Base-by-base conservation (phyloP, 2,329 filamentous ascomycete genomes). In the Talaromyces sp. region DNA sequence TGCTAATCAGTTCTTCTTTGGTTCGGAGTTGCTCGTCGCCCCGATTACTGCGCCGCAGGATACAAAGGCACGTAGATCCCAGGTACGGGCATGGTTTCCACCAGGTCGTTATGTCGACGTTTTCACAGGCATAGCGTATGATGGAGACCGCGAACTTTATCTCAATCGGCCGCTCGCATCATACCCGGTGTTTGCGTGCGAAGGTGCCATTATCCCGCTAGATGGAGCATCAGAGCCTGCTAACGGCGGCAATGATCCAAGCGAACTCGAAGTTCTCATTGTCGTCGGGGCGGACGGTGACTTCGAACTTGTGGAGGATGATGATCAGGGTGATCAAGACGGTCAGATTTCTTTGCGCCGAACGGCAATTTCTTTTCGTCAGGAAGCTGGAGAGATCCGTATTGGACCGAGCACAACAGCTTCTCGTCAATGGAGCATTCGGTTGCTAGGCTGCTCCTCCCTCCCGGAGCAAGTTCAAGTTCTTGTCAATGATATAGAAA, bases 1-100 rank as follows among this genome's bases (percentile, higher is more conserved):
- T 0, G 82, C 82, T 0, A 88, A 87, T 67, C 80, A 88, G 71
- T 89, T 84, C 72, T 81, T 81, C 68, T 88, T 88, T 68, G 87
- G 87, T 1, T 79, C 81, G 0, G 77, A 84, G 31, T 73, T 89
- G 14, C 74, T 89, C 3, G 84, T 88, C 0, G 80, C 80, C 0
- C 87, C 87, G 0, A 83, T 89, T 52, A 84, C 84, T 0, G 75
- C 77, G 6, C 85, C 85, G 0, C 77, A 82, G 27, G 80, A 84
- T 68, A 68, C 65, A 2, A 75, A 72, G 24, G 84, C 84, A 0
- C 80, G 82, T 14, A 76, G 83, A 31, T 84, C 79, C 1, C 75
- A 76, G 8, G 81, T 82, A 0, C 80, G 82, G 31, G 82, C 81
- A 0, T 89, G 87, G 87, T 73, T 89, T 0, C 87, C 87, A 3